Base-by-base conservation (phyloP, 2,329 filamentous ascomycete genomes). In the Sporothrix pallida region DNA sequence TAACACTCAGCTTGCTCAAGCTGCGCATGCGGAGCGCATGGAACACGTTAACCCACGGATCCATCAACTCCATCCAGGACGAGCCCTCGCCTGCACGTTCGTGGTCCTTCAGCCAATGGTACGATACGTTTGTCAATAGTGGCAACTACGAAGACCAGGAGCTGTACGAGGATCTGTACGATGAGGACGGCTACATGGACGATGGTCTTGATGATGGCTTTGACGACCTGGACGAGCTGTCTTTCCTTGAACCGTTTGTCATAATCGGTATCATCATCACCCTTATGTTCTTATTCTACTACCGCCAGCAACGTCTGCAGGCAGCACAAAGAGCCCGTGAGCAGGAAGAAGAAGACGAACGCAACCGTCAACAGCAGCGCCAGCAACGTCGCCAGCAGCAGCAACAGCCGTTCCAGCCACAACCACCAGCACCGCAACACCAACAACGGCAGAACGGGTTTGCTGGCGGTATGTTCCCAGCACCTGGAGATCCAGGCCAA, bases 21-120 rank as follows among this genome's bases (percentile, higher is more conserved):
- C 85, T 99, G 74, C 87, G 95, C 12, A 84, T 92, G 71, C 89
- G 95, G 74, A 97, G 94, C 80, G 96, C 93, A 78, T 99, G 96
- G 96, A 98, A 98, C 78, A 94, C 92, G 0, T 85, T 98, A 76
- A 97, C 94, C 0, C 89, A 95, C 79, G 96, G 96, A n/a, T 89
- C 91, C 23, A 89, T 98, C 75, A 97, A 98, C 79, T 94, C 93
- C 17, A 98, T 98, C 69, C 91, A 93, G 78, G 93, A 97, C 76
- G 95, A 98, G 76, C 92, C 92, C 78, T 92, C 89, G 74, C 85
- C 87, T 1, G 90, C 87, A 79, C 92, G 93, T 77, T 87, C 93
- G 63, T 93, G 92, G 85, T 94, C 93, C 0, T 85, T 97, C 23
- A 88, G 87, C 26, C 94, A 98, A 81, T 98, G 95, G 95, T 86